phyloP scores from a whole-genome alignment of 371 early-diverging fungal genomes.

The Chytridium lagenaria region DNA sequence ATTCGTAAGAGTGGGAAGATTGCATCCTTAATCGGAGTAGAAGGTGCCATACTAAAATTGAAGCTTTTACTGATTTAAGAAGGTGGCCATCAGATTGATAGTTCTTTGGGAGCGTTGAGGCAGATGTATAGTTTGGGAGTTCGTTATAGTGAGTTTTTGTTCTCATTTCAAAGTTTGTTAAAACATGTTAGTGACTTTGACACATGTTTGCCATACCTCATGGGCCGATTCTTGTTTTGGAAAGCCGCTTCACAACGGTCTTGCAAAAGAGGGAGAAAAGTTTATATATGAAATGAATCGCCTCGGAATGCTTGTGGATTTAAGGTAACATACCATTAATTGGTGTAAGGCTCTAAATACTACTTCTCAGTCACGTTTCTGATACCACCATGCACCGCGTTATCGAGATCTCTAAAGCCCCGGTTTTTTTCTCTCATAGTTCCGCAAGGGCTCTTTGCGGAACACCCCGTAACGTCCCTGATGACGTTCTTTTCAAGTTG shows the following conservation, averaged over 20 bases:
- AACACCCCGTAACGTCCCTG: conserved; percentile 71
- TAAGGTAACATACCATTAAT: conserved; percentile 31
- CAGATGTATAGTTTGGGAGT: conserved; percentile 64
- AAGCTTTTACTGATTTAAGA: neutral
- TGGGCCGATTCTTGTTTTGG: conserved; percentile 67
- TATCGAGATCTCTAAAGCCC: conserved; percentile 60
- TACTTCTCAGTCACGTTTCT: conserved; percentile 58
- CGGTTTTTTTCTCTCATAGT: conserved; percentile 70
- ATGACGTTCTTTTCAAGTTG: conserved; percentile 59
- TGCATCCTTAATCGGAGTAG: conserved; percentile 70
- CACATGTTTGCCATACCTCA: conserved; percentile 71
- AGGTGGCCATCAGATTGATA: conserved; percentile 68
- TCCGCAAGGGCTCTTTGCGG: conserved; percentile 62
- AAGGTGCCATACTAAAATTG: conserved; percentile 45
- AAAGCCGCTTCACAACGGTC: conserved; percentile 61
- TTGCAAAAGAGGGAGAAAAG: conserved; percentile 63
- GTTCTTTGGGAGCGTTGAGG: conserved; percentile 63
- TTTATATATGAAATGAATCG: conserved; percentile 71
- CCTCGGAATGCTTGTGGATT: conserved; percentile 74
- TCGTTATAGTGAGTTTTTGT: conserved; percentile 52
- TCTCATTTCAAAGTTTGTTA: neutral
- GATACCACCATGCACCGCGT: conserved; percentile 68
- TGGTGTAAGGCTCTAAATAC: neutral
- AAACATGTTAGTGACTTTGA: conserved; percentile 59
- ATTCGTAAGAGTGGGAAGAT: conserved; percentile 56